A percentile compares a stretch with the other conserved stretches of the same genome.
Evolutionary conservation across 1,284 basidiomycete genomes (phyloP).

Genomic region (Malassezia japonica): DNA sequence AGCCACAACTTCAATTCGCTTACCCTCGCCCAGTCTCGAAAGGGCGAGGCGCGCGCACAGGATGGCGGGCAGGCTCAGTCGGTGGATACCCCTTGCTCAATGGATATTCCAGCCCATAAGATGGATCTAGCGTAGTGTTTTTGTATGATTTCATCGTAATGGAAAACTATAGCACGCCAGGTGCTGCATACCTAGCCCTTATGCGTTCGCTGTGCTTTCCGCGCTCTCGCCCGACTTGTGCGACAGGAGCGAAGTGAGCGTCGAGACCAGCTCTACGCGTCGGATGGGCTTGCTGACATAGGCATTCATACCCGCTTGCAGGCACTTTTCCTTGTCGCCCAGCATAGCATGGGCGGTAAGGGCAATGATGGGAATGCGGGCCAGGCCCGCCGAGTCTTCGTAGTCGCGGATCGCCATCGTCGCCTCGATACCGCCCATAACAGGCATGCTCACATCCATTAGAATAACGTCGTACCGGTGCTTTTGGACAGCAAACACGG

Average conservation of each 20-base stretch:
- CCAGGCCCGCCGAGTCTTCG: constrained; percentile 65
- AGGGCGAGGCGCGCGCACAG: background rate
- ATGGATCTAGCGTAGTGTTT: no score
- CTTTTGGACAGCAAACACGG: constrained; percentile 76
- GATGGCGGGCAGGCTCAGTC: background rate
- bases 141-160: no score
- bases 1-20: background rate
- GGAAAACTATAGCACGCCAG: no score
- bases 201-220: no score
- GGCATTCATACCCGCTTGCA: constrained; percentile 42
- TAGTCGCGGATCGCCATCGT: constrained; percentile 62
- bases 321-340: constrained; percentile 46
- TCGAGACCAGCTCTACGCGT: constrained; percentile 38
- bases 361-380: constrained; percentile 83
- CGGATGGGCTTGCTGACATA: constrained; percentile 44
- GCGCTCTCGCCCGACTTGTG: constrained; percentile 21
- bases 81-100: no score
- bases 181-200: no score
- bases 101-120: no score
- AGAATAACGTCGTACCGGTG: constrained; percentile 59
- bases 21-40: background rate
- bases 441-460: constrained; percentile 79
- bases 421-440: constrained; percentile 54
- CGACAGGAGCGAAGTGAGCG: constrained; percentile 31
- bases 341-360: constrained; percentile 71